Conservation (phyloP, 495 filamentous ascomycete genomes). For the Pseudevernia furfuracea region DNA sequence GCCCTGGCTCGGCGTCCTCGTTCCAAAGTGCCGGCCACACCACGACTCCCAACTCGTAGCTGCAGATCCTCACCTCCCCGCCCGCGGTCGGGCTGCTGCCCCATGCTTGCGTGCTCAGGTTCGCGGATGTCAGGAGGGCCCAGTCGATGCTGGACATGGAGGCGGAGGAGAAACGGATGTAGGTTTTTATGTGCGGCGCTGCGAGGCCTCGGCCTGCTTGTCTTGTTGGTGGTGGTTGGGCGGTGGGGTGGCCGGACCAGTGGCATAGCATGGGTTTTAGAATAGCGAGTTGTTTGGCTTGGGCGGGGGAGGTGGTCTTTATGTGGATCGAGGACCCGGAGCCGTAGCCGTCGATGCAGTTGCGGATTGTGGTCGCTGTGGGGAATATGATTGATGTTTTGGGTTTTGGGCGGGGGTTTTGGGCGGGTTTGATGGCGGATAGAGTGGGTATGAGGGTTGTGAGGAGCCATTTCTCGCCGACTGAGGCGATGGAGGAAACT, state of each 20-base stretch:
- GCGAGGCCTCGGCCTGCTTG: constrained; percentile 63
- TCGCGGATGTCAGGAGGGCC: constrained; percentile 80
- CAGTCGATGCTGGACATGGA: constrained; percentile 58
- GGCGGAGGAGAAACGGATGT: constrained; percentile 57
- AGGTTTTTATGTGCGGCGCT: constrained; percentile 89
- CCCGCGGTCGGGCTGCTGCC: constrained; percentile 49
- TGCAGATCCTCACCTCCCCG: constrained; percentile 61
- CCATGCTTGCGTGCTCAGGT: constrained; percentile 87
- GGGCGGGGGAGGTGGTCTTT: constrained; percentile 58
- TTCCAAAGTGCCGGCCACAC: constrained; percentile 71
- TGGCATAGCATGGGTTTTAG: constrained; percentile 62
- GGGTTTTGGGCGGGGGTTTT: constrained; percentile 24
- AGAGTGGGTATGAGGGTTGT: constrained; percentile 56
- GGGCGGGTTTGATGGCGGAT: constrained; percentile 24
- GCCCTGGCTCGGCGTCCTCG: constrained; percentile 22
- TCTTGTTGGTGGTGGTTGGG: constrained; percentile 23
- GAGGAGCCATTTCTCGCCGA: constrained; percentile 73
- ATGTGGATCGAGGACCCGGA: constrained; percentile 79
- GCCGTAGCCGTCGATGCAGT: constrained; percentile 67
- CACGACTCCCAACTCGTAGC: constrained; percentile 80
- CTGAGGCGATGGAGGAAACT: constrained; percentile 74
- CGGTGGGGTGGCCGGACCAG: constrained; percentile 46
- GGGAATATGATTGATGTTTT: constrained; percentile 68
- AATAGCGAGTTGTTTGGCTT: constrained; percentile 69
- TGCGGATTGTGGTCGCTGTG: constrained; percentile 68